Conservation (phyloP, 169 alveolate genomes). For the Cryptosporidium tyzzeri region DNA sequence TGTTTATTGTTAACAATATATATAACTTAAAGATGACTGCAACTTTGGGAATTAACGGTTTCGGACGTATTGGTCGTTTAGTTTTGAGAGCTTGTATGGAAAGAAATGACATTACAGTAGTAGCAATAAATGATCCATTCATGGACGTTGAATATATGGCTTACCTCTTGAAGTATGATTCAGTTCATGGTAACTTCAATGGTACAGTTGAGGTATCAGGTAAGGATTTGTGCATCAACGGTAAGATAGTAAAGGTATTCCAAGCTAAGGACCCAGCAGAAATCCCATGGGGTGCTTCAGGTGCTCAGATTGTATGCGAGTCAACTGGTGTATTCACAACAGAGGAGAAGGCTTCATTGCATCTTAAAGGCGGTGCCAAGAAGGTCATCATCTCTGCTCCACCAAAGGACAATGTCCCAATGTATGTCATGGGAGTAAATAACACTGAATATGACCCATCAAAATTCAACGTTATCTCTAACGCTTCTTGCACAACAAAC, state of each 20-base stretch:
- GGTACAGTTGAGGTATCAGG: conserved; percentile 86
- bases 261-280: conserved; percentile 94
- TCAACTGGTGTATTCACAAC: conserved; percentile 98
- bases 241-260: conserved; percentile 86
- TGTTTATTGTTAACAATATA: background rate
- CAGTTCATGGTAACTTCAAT: conserved; percentile 94
- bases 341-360: conserved; percentile 93
- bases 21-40: conserved; percentile 83
- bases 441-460: conserved; percentile 90
- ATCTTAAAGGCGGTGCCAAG: conserved; percentile 98
- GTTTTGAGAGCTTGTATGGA: conserved; percentile 95
- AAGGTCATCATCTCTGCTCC: conserved; percentile 99
- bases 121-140: conserved; percentile 98
- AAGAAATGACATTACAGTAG: conserved; percentile 87
- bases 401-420: conserved; percentile 97
- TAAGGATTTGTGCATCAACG: conserved; percentile 87
- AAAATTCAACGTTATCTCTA: conserved; percentile 93
- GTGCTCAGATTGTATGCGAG: conserved; percentile 97
- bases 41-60: conserved; percentile 98
- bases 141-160: conserved; percentile 95
- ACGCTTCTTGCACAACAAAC: conserved; percentile 99
- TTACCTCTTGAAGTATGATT: conserved; percentile 95
- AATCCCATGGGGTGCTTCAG: conserved; percentile 97
- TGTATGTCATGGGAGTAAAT: conserved; percentile 99
- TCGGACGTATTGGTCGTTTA: conserved; percentile 99